These are phyloP conservation scores for Aspergillus sp. DNA, from an alignment of 2,329 filamentous ascomycete genomes.

Conservation along the genomic window DNA sequence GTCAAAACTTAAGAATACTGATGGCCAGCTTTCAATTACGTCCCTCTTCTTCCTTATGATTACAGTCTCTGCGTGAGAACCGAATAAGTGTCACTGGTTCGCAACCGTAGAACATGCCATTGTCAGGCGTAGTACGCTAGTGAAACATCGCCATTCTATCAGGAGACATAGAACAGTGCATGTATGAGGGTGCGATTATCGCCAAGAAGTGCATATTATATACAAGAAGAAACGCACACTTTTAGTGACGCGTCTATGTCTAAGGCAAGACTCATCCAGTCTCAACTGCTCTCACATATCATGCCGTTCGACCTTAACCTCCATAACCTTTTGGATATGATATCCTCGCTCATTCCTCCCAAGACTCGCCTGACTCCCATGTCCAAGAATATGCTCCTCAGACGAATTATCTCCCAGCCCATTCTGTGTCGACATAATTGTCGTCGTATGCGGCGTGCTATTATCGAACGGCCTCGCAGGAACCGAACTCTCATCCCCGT, in stretches of 20 bases:
- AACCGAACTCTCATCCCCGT: not conserved
- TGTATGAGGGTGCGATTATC: no score
- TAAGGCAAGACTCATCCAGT: no score
- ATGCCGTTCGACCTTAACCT: slow-evolving; percentile 15
- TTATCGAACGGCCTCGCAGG: not conserved
- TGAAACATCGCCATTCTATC: not conserved
- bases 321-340: slow-evolving; percentile 13
- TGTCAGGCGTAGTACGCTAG: no score
- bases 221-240: no score
- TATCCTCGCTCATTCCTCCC: not conserved
- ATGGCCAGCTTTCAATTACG: no score
- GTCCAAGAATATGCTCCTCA: slow-evolving; percentile 6
- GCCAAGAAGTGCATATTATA: no score
- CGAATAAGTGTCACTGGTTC: no score
- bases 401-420: slow-evolving; percentile 1
- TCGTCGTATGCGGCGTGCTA: slow-evolving; percentile 1
- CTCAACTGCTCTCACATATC: not conserved
- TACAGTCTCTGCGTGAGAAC: no score
- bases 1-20: no score
- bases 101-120: no score
- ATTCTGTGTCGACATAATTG: slow-evolving; percentile 1
- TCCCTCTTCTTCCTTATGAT: no score
- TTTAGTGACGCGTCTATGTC: no score
- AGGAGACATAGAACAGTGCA: not conserved
- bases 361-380: not conserved